Evolutionary conservation across 2,329 filamentous ascomycete species (phyloP).

Genomic region (Colletotrichum eleusines): DNA sequence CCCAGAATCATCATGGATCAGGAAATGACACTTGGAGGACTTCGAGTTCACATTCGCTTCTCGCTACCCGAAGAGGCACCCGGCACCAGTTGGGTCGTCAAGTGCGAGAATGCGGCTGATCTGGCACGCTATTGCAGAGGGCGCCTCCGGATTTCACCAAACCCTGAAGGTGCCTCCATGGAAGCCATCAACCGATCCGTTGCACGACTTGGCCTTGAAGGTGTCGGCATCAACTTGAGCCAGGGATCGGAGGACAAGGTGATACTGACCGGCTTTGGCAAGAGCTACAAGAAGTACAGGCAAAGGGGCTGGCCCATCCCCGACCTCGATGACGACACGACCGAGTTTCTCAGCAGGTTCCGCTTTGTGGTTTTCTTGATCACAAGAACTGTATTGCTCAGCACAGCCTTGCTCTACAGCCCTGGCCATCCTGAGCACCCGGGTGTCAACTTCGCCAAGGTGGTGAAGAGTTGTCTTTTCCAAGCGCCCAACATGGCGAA

Average conservation of each 20-base stretch:
- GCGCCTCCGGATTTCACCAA: background rate
- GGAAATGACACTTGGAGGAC: background rate
- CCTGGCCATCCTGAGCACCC: background rate
- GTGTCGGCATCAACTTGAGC: background rate
- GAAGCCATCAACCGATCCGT: background rate
- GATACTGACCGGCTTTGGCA: background rate
- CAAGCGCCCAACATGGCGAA: background rate
- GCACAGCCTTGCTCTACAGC: background rate
- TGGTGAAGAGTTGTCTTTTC: background rate
- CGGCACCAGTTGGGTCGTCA: background rate
- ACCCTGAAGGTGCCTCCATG: background rate
- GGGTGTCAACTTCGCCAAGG: background rate
- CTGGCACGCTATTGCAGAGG: background rate
- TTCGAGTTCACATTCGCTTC: background rate
- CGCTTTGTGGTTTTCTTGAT: background rate
- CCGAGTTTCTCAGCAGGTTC: background rate
- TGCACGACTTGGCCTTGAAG: background rate
- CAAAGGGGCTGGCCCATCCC: background rate
- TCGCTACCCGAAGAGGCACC: background rate
- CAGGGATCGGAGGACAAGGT: background rate
- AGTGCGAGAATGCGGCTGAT: background rate
- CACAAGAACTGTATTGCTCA: background rate
- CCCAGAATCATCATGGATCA: background rate
- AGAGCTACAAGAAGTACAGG: background rate
- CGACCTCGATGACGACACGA: background rate